Percentiles rank a stretch among this genome's conserved stretches.
phyloP scores from a whole-genome alignment of 2,329 filamentous ascomycete genomes.

The Beauveria bassiana region DNA sequence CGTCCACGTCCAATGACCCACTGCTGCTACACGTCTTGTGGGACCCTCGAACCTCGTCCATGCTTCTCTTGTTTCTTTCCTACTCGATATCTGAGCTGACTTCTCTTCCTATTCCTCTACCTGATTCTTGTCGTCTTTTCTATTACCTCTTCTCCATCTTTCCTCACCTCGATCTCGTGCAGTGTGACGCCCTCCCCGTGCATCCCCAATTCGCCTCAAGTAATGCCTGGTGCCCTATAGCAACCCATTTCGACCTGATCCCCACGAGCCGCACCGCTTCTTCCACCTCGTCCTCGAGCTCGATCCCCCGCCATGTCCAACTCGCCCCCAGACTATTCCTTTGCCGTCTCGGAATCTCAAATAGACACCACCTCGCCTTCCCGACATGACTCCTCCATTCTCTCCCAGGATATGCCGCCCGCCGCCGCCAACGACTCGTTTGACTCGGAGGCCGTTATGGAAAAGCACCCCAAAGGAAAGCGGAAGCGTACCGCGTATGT shows the following conservation, averaged over 20 bases:
- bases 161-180: neutral
- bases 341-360: constrained; percentile 4
- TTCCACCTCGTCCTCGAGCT: neutral
- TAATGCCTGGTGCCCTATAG: constrained; percentile 9
- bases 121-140: neutral
- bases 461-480: constrained; percentile 51
- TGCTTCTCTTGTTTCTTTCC: constrained; percentile 9
- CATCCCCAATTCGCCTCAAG: neutral
- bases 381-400: constrained; percentile 6
- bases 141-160: neutral
- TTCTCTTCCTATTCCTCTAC: neutral
- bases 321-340: constrained; percentile 7
- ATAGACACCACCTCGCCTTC: constrained; percentile 4
- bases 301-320: neutral
- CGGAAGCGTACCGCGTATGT: constrained; percentile 57
- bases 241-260: neutral
- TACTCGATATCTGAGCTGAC: neutral
- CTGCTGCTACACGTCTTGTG: constrained; percentile 12
- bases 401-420: constrained; percentile 3
- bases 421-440: neutral
- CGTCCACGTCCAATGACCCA: constrained; percentile 11
- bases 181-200: neutral
- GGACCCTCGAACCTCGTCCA: constrained; percentile 9
- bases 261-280: constrained; percentile 10
- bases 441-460: constrained; percentile 17